Evolutionary conservation across 2,329 filamentous ascomycete genomes (phyloP), one percentile per base, ranked within the genome.

Genomic region (Penicillium capsulatum): DNA sequence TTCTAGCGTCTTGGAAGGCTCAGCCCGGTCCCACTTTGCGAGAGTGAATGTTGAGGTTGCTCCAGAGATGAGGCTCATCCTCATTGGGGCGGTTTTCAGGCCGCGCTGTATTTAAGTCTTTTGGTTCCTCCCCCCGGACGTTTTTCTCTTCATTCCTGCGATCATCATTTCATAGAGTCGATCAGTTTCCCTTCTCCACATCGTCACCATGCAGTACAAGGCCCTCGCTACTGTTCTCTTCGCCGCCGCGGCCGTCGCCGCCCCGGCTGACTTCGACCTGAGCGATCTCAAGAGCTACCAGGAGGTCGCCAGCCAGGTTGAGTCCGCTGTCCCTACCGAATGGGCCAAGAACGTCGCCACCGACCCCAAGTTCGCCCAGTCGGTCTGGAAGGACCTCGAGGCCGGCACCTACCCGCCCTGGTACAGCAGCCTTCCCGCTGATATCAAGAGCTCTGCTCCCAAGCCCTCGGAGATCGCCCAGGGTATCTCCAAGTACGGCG

Each of bases 391-490:
- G 33, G 35, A 43, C 8, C 30, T 51, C 7, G 28, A 40, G 2
- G 20, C 42, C 2, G 43, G 46, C 20, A 26, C 36, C 17, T 53
- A 40, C 32, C 51, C 51, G 2, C 44, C 34, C 4, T 54, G 51
- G 51, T 45, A 45, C 27, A 49, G 22, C 41, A 41, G 30, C 9
- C 28, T 54, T 1, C 49, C 51, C 9, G 40, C 46, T 2, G 38
- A 33, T 10, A 47, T 46, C 7, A 42, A 45, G 33, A 34, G 31
- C 10, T 53, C 39, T 13, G 45, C 50, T 6, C 35, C 50, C 2
- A 47, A 44, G 11, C 37, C 43, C 11, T 13, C 28, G 9, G 40
- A 19, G 0, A 32, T 45, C 16, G 37, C 38, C 19, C 42, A 42
- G 10, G 38, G 35, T 2, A 38, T 34, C 14, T 27, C 27, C 3